phyloP scores from a whole-genome alignment of 176 grass and related monocot species.

The Cenchrus americanus region DNA sequence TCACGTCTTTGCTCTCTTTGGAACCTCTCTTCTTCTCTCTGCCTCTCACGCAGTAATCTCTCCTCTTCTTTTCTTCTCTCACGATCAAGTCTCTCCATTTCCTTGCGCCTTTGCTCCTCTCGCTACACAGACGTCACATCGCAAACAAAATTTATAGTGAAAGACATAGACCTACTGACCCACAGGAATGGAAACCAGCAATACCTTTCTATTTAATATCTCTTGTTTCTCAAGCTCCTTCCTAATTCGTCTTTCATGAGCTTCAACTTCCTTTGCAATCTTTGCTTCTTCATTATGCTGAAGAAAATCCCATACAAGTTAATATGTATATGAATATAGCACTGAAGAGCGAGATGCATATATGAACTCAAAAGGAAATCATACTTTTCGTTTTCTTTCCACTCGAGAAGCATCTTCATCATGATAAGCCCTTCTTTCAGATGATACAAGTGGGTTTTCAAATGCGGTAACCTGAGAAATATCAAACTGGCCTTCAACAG shows the following conservation, averaged over 20 bases:
- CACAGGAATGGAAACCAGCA: slow-evolving; percentile 24
- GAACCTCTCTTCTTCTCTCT: slow-evolving; percentile 92
- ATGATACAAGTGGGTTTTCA: slow-evolving; percentile 71
- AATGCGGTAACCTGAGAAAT: slow-evolving; percentile 60
- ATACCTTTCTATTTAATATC: slow-evolving; percentile 88
- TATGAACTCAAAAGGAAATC: slow-evolving; percentile 32
- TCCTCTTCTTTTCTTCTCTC: slow-evolving; percentile 99
- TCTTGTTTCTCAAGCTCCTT: slow-evolving; percentile 99
- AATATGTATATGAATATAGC: slow-evolving; percentile 33
- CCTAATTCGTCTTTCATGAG: slow-evolving; percentile 89
- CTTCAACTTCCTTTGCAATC: slow-evolving; percentile 98
- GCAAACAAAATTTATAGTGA: slow-evolving; percentile 22
- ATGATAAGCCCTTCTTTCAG: slow-evolving; percentile 63
- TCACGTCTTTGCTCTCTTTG: slow-evolving; percentile 88
- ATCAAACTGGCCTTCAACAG: slow-evolving; percentile 67
- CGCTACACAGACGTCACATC: slow-evolving; percentile 55
- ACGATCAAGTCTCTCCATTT: slow-evolving; percentile 93
- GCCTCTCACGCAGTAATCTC: slow-evolving; percentile 81
- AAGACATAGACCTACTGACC: slow-evolving; percentile 36
- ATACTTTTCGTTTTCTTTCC: slow-evolving; percentile 90
- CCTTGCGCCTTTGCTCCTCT: slow-evolving; percentile 90
- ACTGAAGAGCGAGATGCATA: slow-evolving; percentile 25
- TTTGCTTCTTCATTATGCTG: slow-evolving; percentile 88
- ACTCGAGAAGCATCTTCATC: slow-evolving; percentile 76
- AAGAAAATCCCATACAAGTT: slow-evolving; percentile 40